Conservation (phyloP, 1,139 yeast species). For the Geotrichum citri-aurantii region DNA sequence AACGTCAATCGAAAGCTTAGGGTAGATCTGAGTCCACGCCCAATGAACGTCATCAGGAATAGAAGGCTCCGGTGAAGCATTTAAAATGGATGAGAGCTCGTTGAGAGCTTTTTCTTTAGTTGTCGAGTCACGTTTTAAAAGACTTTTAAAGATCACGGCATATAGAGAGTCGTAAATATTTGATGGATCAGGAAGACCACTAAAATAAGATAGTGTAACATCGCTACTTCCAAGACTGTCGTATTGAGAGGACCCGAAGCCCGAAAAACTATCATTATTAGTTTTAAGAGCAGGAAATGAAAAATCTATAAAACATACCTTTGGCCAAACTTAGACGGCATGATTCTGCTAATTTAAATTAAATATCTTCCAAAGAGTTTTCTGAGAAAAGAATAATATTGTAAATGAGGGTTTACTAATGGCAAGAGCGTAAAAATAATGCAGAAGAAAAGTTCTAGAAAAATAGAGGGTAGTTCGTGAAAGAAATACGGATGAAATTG, state of each 20-base stretch:
- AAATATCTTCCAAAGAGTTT: neutral
- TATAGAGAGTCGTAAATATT: slow-evolving; percentile 54
- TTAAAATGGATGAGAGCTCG: slow-evolving; percentile 41
- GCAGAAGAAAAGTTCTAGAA: neutral
- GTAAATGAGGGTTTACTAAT: neutral
- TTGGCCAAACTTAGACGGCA: slow-evolving; percentile 7
- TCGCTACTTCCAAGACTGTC: slow-evolving; percentile 45
- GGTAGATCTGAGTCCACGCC: slow-evolving; percentile 79
- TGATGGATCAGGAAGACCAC: slow-evolving; percentile 69
- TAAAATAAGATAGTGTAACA: slow-evolving; percentile 67
- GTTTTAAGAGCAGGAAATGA: neutral
- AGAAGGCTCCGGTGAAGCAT: slow-evolving; percentile 28
- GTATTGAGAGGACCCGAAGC: slow-evolving; percentile 11
- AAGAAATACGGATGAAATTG: neutral
- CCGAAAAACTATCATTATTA: slow-evolving; percentile 5
- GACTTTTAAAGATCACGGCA: slow-evolving; percentile 62
- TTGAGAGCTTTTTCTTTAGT: slow-evolving; percentile 76
- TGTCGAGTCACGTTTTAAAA: slow-evolving; percentile 70
- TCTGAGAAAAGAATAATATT: neutral
- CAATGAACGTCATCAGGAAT: slow-evolving; percentile 44
- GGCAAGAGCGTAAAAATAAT: neutral
- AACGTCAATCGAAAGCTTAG: slow-evolving; percentile 68
- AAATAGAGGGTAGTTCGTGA: neutral
- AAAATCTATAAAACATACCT: slow-evolving; percentile 3
- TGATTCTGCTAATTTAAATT: neutral